Base-by-base conservation (phyloP, 2,329 filamentous ascomycete genomes). In the Trichoderma sp. region DNA sequence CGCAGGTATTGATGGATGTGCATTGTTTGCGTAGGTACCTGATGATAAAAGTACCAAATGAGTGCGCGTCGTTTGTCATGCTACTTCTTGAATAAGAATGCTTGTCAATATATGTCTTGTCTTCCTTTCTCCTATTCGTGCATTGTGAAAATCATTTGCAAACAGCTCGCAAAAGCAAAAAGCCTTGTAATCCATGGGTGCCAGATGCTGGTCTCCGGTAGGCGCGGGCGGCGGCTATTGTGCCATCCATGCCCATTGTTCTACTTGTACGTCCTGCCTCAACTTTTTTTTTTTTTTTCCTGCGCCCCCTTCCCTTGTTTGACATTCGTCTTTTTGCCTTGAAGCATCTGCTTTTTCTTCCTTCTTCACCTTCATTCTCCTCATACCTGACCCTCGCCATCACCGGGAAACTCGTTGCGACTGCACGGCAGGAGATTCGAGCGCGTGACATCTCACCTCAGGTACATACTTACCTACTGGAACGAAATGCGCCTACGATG, bases 151-250 rank as follows among this genome's bases (percentile, higher is more conserved):
- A 4, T 30, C 26, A n/a, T 2, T 60, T 28, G 24, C 7, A 17
- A 50, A 34, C 15, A 19, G 0, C n/a, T 15, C 7, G 21, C 21
- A 24, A n/a, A 34, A 39, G 34, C 48, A 44, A 28, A 28, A 41
- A 15, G 44, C 43, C 39, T 54, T 26, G 59, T 15, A 24, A 47
- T 55, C 47, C 50, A 21, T 54, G 21, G 45, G 45, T 39, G 59
- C 28, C 39, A 61, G 58, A 61, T 61, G 58, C 58, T 52, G 30
- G 50, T 63, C 39, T 47, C 50, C 59, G 50, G 59, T 55, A 63
- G 59, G 59, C 41, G 59, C 59, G 59, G 59, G 59, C 48, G 59
- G 59, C 48, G 59, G 59, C 59, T 55, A 55, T 63, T 44, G 48
- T 63, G 59, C 30, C 58, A 61, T 61, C 34, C 34, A 39, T 39